Conservation (phyloP, 306 rosid genomes). For the Cercis canadensis region DNA sequence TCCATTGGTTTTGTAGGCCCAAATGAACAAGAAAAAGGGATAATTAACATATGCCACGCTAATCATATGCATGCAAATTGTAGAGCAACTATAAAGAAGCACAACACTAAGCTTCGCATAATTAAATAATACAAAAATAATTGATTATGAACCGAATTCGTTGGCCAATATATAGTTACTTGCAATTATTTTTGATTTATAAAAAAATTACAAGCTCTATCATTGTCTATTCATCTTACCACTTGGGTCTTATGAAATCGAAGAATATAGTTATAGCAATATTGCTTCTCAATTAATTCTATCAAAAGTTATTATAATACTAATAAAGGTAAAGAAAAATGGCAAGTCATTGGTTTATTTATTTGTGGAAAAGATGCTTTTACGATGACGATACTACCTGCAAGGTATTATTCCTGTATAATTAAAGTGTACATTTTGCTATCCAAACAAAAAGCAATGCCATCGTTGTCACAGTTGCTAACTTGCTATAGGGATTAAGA, state of each 20-base stretch:
- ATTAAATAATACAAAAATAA: too few relatives aligned
- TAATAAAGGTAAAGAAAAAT: background rate
- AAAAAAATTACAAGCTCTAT: background rate
- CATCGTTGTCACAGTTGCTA: conserved; percentile 34
- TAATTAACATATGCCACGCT: too few relatives aligned
- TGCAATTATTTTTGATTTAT: background rate
- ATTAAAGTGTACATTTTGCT: conserved; percentile 3
- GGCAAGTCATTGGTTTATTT: background rate
- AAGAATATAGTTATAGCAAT: background rate
- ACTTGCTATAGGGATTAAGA: conserved; percentile 10
- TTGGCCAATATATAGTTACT: background rate
- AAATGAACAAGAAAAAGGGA: too few relatives aligned
- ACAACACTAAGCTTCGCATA: too few relatives aligned
- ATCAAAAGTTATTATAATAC: background rate
- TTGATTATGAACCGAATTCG: background rate
- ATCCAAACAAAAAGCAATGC: conserved; percentile 22
- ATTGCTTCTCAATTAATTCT: background rate
- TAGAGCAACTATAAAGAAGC: too few relatives aligned
- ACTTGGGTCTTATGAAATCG: background rate
- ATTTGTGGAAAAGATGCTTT: background rate
- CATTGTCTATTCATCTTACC: background rate
- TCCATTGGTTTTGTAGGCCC: too few relatives aligned
- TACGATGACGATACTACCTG: conserved; percentile 3
- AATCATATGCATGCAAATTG: too few relatives aligned
- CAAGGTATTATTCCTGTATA: background rate